Evolutionary conservation across 1,284 basidiomycete genomes (phyloP).

Genomic region (Ustilago lituana): DNA sequence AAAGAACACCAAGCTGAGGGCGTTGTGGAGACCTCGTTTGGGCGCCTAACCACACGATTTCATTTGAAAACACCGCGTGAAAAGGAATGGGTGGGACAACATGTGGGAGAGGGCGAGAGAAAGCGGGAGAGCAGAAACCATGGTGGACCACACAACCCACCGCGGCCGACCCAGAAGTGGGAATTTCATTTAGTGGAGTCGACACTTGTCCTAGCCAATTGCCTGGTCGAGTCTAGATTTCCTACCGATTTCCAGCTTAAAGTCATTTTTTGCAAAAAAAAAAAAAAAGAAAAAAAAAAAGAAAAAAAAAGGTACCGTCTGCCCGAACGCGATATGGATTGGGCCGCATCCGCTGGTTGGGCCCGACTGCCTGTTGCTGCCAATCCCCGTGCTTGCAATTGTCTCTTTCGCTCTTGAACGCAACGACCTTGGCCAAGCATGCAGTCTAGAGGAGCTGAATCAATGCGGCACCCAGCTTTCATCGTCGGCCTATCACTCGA

Average conservation of each 20-base stretch:
- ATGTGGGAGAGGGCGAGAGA: too few relatives aligned
- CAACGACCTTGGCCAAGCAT: too few relatives aligned
- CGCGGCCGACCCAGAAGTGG: conserved; percentile 14
- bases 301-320: not conserved
- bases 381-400: too few relatives aligned
- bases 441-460: not conserved
- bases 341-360: conserved; percentile 16
- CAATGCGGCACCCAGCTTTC: conserved; percentile 20
- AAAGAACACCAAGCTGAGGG: too few relatives aligned
- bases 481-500: conserved; percentile 24
- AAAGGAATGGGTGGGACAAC: too few relatives aligned
- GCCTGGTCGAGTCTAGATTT: conserved; percentile 28
- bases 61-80: too few relatives aligned
- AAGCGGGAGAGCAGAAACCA: not conserved
- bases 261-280: not conserved
- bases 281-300: not conserved
- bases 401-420: too few relatives aligned
- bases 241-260: too few relatives aligned
- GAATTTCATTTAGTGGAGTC: too few relatives aligned
- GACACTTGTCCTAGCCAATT: too few relatives aligned
- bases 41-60: too few relatives aligned
- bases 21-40: not conserved
- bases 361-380: too few relatives aligned
- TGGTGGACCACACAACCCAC: not conserved
- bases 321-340: not conserved